These are phyloP conservation scores for Limonium bicolor DNA, from an alignment of 148 eudicot genomes.

Conservation along the genomic window DNA sequence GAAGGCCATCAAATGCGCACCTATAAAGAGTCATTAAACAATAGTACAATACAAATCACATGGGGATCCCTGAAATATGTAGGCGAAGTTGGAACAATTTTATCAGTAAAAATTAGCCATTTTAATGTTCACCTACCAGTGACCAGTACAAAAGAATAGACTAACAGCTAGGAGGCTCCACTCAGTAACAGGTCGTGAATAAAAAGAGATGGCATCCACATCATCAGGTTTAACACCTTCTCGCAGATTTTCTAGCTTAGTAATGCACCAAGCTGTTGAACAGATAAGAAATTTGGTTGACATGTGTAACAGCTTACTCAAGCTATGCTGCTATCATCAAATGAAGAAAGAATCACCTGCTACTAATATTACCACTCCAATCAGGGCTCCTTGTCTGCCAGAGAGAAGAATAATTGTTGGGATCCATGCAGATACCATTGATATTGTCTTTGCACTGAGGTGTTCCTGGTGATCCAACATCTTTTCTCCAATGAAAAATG, in stretches of 20 bases:
- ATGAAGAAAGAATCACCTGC: conserved; percentile 46
- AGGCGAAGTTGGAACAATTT: no score
- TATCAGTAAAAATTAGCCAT: no score
- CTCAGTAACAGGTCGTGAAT: conserved; percentile 60
- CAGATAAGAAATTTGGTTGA: background rate
- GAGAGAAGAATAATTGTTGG: conserved; percentile 60
- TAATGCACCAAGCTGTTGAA: conserved; percentile 63
- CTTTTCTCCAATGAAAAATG: conserved; percentile 18
- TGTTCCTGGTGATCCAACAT: conserved; percentile 22
- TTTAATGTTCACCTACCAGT: conserved; percentile 50
- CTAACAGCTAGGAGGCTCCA: conserved; percentile 77
- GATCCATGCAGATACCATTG: conserved; percentile 75
- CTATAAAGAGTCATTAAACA: conserved; percentile 23
- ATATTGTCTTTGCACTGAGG: conserved; percentile 31
- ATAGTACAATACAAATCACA: no score
- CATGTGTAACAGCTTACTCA: background rate
- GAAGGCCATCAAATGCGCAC: conserved; percentile 98
- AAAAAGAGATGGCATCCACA: conserved; percentile 19
- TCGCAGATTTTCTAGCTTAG: conserved; percentile 37
- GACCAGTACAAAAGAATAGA: conserved; percentile 89
- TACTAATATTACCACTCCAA: conserved; percentile 45
- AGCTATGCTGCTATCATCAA: background rate
- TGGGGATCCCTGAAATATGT: no score
- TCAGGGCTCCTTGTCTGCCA: conserved; percentile 78
- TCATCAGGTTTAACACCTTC: conserved; percentile 15